These are phyloP conservation scores for Lactarius vividus DNA, from an alignment of 768 basidiomycete genomes.

Conservation along the genomic window DNA sequence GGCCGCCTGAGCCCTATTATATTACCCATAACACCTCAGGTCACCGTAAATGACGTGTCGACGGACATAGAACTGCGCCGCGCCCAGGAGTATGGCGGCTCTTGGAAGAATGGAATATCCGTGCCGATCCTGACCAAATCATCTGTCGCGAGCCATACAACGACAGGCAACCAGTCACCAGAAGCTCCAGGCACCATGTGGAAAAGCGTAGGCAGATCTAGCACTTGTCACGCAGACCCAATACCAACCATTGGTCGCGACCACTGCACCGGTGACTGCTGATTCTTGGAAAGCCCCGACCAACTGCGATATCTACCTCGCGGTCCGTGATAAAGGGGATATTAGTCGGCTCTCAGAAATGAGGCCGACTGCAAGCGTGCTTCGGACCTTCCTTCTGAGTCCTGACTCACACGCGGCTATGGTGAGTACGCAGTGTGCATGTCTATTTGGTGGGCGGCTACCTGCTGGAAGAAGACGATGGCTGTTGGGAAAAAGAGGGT, in stretches of 20 bases:
- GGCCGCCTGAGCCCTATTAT: slow-evolving; percentile 53
- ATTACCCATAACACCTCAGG: slow-evolving; percentile 27
- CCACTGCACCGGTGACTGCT: background rate
- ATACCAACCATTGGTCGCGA: background rate
- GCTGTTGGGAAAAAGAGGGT: slow-evolving; percentile 55
- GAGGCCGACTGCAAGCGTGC: background rate
- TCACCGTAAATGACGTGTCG: background rate
- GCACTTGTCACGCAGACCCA: slow-evolving; percentile 2
- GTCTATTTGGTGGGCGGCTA: slow-evolving; percentile 64
- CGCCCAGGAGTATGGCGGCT: slow-evolving; percentile 60
- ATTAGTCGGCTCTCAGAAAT: background rate
- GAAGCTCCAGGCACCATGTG: background rate
- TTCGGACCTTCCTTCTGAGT: background rate
- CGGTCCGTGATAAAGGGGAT: background rate
- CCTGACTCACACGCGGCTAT: slow-evolving; percentile 31
- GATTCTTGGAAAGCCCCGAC: background rate
- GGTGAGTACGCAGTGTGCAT: slow-evolving; percentile 68
- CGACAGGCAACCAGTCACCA: slow-evolving; percentile 10
- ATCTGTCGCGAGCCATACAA: slow-evolving; percentile 56
- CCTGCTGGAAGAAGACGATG: slow-evolving; percentile 50
- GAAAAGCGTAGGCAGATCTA: background rate
- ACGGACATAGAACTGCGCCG: slow-evolving; percentile 30
- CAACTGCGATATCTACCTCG: background rate
- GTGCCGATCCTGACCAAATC: slow-evolving; percentile 49
- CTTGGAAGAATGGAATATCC: slow-evolving; percentile 65